Evolutionary conservation across 257 asterid genomes (phyloP).

Genomic region (Thymus quinquecostatus): DNA sequence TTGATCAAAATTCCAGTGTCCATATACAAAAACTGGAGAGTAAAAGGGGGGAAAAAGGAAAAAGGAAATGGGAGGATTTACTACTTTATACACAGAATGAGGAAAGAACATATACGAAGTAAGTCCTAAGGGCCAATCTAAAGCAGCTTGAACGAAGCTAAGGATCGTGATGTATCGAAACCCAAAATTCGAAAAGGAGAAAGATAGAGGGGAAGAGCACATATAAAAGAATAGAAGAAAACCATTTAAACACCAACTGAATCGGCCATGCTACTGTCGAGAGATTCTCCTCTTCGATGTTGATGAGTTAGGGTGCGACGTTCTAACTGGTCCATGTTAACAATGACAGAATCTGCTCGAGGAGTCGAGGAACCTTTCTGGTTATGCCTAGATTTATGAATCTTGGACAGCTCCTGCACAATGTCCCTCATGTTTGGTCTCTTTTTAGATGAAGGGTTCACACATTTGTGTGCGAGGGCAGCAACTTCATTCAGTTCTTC

Average conservation of each 20-base stretch:
- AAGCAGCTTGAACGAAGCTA: conserved; percentile 26
- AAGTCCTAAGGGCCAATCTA: conserved; percentile 32
- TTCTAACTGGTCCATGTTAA: conserved; percentile 49
- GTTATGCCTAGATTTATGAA: conserved; percentile 50
- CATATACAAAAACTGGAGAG: conserved; percentile 33
- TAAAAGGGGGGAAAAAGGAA: background rate
- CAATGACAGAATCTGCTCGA: conserved; percentile 44
- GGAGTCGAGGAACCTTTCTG: conserved; percentile 51
- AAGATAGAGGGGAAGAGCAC: background rate
- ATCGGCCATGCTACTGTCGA: conserved; percentile 71
- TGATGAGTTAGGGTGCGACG: conserved; percentile 45
- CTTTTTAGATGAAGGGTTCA: conserved; percentile 56
- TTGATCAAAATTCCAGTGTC: conserved; percentile 13
- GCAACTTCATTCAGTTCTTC: conserved; percentile 77
- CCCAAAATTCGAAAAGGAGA: background rate
- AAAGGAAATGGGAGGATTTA: background rate
- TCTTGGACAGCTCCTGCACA: conserved; percentile 74
- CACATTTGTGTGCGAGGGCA: conserved; percentile 81
- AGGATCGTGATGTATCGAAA: conserved; percentile 41
- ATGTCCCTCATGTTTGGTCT: conserved; percentile 88
- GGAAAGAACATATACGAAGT: background rate
- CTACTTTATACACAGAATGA: conserved; percentile 36
- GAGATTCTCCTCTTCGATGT: conserved; percentile 66
- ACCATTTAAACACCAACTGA: conserved; percentile 57
- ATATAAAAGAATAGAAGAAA: background rate